phyloP scores from a whole-genome alignment of 148 eudicot species.

The Cornus suecica region DNA sequence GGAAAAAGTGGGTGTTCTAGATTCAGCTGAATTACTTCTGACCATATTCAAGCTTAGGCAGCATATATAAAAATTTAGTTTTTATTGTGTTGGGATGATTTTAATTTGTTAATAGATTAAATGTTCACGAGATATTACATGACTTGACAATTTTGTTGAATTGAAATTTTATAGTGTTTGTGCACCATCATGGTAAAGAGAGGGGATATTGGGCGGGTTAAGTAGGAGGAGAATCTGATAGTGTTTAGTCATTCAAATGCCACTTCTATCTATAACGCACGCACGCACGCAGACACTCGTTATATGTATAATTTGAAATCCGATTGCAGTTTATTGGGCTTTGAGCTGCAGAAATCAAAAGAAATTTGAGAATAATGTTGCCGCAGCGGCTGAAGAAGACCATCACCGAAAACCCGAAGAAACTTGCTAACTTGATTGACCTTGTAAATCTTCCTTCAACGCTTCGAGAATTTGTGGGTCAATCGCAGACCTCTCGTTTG shows the following conservation, averaged over 20 bases:
- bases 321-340: background rate
- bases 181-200: background rate
- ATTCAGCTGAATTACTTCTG: background rate
- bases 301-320: no score
- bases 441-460: slow-evolving; percentile 80
- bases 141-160: background rate
- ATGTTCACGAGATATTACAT: background rate
- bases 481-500: slow-evolving; percentile 75
- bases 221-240: background rate
- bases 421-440: slow-evolving; percentile 78
- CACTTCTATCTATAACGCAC: no score
- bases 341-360: slow-evolving; percentile 4
- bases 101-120: no score
- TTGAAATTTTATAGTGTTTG: background rate
- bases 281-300: no score
- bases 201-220: background rate
- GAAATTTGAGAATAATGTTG: slow-evolving; percentile 40
- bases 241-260: background rate
- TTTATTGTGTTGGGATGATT: background rate
- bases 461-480: slow-evolving; percentile 78
- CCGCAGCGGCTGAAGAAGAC: slow-evolving; percentile 69
- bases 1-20: no score
- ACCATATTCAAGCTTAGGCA: background rate
- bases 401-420: slow-evolving; percentile 70
- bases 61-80: background rate